These are phyloP conservation scores for Naganishia liquefaciens DNA, from an alignment of 1,284 basidiomycete species.

Conservation along the genomic window DNA sequence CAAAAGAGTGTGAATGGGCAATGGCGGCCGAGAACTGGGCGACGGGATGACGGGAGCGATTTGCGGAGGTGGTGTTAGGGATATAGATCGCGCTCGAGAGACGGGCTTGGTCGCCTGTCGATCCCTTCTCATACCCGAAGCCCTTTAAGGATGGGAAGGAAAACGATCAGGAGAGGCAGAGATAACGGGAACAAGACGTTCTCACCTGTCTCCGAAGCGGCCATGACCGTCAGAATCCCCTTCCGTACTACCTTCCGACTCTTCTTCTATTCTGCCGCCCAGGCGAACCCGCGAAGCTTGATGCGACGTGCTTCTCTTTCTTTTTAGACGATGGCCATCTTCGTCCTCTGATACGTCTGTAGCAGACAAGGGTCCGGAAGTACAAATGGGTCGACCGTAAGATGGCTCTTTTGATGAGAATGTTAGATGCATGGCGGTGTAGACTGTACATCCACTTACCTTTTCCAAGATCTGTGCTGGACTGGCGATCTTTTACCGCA, in stretches of 20 bases:
- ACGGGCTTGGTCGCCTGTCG: neutral
- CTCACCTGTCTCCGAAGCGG: too few species aligned
- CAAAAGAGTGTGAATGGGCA: neutral
- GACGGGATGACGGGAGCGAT: slow-evolving; percentile 1
- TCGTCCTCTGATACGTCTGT: slow-evolving; percentile 17
- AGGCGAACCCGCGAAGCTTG: neutral
- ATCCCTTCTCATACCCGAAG: slow-evolving; percentile 1
- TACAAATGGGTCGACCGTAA: neutral
- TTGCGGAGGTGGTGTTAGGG: slow-evolving; percentile 21
- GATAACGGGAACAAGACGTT: neutral
- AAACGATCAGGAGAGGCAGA: too few species aligned
- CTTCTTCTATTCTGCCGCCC: slow-evolving; percentile 1
- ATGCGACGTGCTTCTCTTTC: slow-evolving; percentile 2
- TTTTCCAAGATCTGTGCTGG: neutral
- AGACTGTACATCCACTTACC: slow-evolving; percentile 6
- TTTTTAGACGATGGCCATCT: slow-evolving; percentile 7
- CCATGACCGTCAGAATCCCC: too few species aligned
- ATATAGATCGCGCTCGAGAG: slow-evolving; percentile 12
- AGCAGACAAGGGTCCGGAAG: neutral
- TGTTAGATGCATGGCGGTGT: neutral
- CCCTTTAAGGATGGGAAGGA: too few species aligned
- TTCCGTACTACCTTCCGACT: neutral
- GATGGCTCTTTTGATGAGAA: neutral
- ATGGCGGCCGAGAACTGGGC: slow-evolving; percentile 1
- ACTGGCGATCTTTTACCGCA: neutral